Evolutionary conservation across 1,139 yeast species (phyloP), one percentile per base, ranked within the genome.

Genomic region (Candida sp.): DNA sequence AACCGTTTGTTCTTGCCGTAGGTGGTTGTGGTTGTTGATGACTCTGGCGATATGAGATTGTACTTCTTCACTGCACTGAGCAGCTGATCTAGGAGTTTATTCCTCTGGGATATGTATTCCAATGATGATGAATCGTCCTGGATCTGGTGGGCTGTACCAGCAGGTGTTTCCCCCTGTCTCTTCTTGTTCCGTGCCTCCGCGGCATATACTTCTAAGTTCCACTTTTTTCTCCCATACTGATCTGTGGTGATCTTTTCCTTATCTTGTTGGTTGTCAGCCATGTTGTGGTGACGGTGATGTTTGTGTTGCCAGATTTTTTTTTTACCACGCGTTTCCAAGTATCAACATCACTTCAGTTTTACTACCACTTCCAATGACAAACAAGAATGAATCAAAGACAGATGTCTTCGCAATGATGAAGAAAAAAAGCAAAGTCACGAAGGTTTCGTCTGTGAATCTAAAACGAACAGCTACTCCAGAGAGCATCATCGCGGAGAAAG

Each of bases 191-290:
- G 65, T 4, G 86, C 85, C 39, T 75, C 75, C 46, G 74, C 63
- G 1, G 81, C 85, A 57, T 86, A 87, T 31, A 83, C 88, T 17
- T 85, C 87, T 32, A 80, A 77, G 58, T 88, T 83, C 96, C 96
- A 88, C 7, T 84, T 78, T 54, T 83, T 77, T 54, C 93, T 71
- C 1, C 92, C 93, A 62, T 83, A 86, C 55, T 75, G 80, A 54
- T 78, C 82, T 4, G 67, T 61, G 27, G 65, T 48, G 27, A 56
- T 51, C 48, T 65, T 65, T 7, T 53, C 57, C 5, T 42, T 46
- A 4, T 49, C 37, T n/a, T 52, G 8, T 52, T 46, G 53, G 22
- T 12, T 37, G 38, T 26, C 7, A 12, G 30, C 25, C 41, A 38
- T 38, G n/a, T n/a, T 4, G 30, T 22, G 47, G 5, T 40, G 12